Conservation (phyloP, 225 moss, liverwort and hornwort species). For the Polytrichum commune region DNA sequence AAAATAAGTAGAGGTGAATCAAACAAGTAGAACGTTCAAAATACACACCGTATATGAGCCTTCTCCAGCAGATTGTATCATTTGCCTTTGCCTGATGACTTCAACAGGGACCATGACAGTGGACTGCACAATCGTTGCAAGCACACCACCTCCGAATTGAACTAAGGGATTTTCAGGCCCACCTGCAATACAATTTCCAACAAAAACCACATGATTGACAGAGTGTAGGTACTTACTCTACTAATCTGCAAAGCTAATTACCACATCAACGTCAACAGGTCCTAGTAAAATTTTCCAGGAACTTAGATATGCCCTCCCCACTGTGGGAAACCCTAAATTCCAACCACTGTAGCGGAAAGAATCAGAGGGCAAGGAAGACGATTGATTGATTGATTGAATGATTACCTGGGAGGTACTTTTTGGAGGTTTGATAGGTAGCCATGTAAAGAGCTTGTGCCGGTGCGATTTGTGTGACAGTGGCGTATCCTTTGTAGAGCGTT, state of each 20-base stretch:
- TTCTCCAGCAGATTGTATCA: conserved; percentile 76
- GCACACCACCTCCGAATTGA: conserved; percentile 74
- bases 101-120: conserved; percentile 82
- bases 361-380: neutral
- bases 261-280: too few relatives aligned
- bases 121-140: conserved; percentile 83
- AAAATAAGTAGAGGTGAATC: too few relatives aligned
- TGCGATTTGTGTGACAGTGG: conserved; percentile 50
- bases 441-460: conserved; percentile 87
- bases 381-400: neutral
- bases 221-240: too few relatives aligned
- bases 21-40: too few relatives aligned
- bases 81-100: conserved; percentile 83
- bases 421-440: conserved; percentile 85
- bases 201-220: too few relatives aligned
- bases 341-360: too few relatives aligned
- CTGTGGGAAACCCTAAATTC: too few relatives aligned
- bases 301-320: too few relatives aligned
- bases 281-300: too few relatives aligned
- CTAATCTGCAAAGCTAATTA: too few relatives aligned
- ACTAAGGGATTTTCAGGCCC: conserved; percentile 73
- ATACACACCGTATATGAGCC: conserved; percentile 54
- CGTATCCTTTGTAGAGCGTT: conserved; percentile 83
- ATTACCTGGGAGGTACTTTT: conserved; percentile 71
- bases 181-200: conserved; percentile 30